These are phyloP conservation scores for Apiotrichum siamense DNA, from an alignment of 1,284 basidiomycete genomes.

Conservation along the genomic window DNA sequence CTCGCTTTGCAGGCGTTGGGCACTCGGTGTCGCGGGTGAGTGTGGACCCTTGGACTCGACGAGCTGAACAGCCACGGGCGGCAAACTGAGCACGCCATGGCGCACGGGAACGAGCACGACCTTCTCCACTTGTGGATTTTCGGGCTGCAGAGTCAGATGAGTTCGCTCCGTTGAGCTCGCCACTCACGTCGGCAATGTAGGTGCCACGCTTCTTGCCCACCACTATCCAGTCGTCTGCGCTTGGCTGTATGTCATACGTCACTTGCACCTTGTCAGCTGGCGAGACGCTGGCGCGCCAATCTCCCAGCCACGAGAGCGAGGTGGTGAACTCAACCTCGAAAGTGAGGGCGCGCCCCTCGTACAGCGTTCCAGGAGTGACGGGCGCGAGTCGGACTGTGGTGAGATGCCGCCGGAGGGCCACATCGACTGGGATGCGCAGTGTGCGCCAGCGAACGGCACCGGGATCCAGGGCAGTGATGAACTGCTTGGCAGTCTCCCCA, in stretches of 20 bases:
- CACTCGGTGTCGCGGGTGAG: not conserved
- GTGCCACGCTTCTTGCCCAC: slow-evolving; percentile 40
- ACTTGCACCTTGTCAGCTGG: slow-evolving; percentile 13
- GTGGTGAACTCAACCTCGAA: slow-evolving; percentile 26
- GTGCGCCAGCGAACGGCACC: slow-evolving; percentile 27
- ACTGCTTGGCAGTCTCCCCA: not conserved
- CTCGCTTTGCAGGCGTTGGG: too few species aligned
- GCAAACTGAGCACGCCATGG: slow-evolving; percentile 33
- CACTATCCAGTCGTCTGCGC: slow-evolving; percentile 39
- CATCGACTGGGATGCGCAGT: slow-evolving; percentile 45
- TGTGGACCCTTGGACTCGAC: slow-evolving; percentile 5
- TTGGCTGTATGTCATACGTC: slow-evolving; percentile 34
- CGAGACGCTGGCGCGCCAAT: not conserved
- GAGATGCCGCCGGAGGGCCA: slow-evolving; percentile 35
- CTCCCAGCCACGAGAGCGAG: slow-evolving; percentile 31
- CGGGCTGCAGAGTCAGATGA: slow-evolving; percentile 9
- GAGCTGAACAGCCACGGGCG: slow-evolving; percentile 26
- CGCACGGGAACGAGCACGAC: slow-evolving; percentile 40
- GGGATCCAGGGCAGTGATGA: not conserved
- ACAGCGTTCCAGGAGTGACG: slow-evolving; percentile 17
- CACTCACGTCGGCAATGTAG: slow-evolving; percentile 26
- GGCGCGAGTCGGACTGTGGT: slow-evolving; percentile 24
- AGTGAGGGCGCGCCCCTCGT: slow-evolving; percentile 38
- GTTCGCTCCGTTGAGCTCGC: not conserved
- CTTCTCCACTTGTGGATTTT: slow-evolving; percentile 14